phyloP scores from a whole-genome alignment of 1,139 yeast genomes.

The Kurtzmaniella quercitrusa region DNA sequence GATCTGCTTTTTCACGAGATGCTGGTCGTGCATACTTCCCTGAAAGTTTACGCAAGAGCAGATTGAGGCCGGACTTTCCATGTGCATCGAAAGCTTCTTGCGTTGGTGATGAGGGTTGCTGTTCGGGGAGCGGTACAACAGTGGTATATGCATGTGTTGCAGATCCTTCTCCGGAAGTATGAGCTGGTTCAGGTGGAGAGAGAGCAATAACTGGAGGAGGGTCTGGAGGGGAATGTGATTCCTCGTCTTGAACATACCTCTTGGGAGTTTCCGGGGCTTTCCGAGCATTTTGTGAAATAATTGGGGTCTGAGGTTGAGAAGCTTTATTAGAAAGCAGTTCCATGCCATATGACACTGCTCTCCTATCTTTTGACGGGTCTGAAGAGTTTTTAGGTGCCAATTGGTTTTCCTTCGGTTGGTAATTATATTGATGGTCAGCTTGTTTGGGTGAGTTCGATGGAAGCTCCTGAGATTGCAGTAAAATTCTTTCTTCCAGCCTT shows the following conservation, averaged over 20 bases:
- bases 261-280: neutral
- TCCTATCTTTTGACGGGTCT: neutral
- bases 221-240: slow-evolving; percentile 11
- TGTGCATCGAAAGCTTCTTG: slow-evolving; percentile 30
- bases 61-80: slow-evolving; percentile 28
- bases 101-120: slow-evolving; percentile 32
- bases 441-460: slow-evolving; percentile 4
- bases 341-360: neutral
- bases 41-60: slow-evolving; percentile 37
- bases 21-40: slow-evolving; percentile 20
- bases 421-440: neutral
- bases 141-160: slow-evolving; percentile 15
- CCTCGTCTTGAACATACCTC: slow-evolving; percentile 9
- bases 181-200: slow-evolving; percentile 60
- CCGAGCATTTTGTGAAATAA: neutral
- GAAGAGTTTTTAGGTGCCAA: slow-evolving; percentile 5
- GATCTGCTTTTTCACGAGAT: slow-evolving; percentile 11
- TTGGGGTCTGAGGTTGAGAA: slow-evolving; percentile 11
- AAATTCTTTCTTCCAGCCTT: slow-evolving; percentile 4
- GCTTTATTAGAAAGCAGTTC: slow-evolving; percentile 8
- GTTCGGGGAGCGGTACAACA: slow-evolving; percentile 22
- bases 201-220: slow-evolving; percentile 26
- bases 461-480: neutral
- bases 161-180: slow-evolving; percentile 40
- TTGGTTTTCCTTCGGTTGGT: neutral